A percentile compares a stretch with the other conserved stretches of the same genome.
Evolutionary conservation across 345 rosid genomes (phyloP).

Genomic region (Eucalyptus regnans): DNA sequence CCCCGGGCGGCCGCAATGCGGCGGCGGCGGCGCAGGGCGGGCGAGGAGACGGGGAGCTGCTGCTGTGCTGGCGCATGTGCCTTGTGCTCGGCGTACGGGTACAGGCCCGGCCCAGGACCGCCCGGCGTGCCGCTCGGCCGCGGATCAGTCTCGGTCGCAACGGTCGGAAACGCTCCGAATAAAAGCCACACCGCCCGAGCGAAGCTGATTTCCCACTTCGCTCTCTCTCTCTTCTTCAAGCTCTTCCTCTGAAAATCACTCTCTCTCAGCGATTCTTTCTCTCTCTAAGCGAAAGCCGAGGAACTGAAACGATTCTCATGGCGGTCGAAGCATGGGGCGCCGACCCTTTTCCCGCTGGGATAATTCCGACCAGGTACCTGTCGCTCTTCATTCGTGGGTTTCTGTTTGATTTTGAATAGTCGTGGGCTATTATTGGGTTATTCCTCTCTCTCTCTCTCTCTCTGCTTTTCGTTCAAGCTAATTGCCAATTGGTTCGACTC

Average conservation of each 20-base stretch:
- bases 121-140: slow-evolving; percentile 19
- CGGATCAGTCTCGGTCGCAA: slow-evolving; percentile 25
- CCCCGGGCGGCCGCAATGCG: not conserved
- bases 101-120: not conserved
- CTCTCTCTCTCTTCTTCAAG: not conserved
- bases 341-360: not conserved
- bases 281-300: not conserved
- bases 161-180: not conserved
- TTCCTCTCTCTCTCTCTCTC: too few species aligned
- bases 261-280: not conserved
- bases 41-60: slow-evolving; percentile 58
- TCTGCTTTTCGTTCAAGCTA: not conserved
- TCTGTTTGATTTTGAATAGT: not conserved
- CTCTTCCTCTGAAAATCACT: not conserved
- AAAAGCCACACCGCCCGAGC: not conserved
- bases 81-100: slow-evolving; percentile 12
- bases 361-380: not conserved
- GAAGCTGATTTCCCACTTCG: not conserved
- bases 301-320: not conserved
- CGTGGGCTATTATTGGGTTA: not conserved
- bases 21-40: slow-evolving; percentile 25
- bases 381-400: not conserved
- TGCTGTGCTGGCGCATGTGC: slow-evolving; percentile 72
- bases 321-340: not conserved
- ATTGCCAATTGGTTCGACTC: not conserved